Conservation (phyloP, 495 filamentous ascomycete species). For the Amphirosellinia nigrospora region DNA sequence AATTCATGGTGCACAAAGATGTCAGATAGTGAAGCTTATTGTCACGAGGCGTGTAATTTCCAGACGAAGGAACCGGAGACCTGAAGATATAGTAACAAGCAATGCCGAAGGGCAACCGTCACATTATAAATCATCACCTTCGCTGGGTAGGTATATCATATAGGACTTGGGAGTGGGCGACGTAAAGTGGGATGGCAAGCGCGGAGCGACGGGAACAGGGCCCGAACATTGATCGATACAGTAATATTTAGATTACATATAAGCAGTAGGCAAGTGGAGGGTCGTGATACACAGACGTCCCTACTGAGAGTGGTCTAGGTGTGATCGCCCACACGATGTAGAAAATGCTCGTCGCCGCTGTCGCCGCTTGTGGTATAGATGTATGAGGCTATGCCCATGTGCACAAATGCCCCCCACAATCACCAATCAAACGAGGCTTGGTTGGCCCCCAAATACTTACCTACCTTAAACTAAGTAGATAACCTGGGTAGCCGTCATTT, state of each 20-base stretch:
- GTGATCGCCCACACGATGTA: background rate
- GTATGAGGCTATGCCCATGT: background rate
- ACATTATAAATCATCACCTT: conserved; percentile 3
- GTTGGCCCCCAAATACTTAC: conserved; percentile 6
- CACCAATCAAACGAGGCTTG: background rate
- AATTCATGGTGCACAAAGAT: background rate
- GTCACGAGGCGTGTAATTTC: background rate
- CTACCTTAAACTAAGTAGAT: no score
- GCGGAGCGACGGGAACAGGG: background rate
- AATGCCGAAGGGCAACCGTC: background rate
- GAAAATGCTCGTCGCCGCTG: no score
- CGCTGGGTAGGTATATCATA: background rate
- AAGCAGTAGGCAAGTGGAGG: background rate
- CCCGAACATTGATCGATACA: background rate
- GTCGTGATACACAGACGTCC: background rate
- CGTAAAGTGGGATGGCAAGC: background rate
- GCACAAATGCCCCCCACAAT: background rate
- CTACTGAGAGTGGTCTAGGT: background rate
- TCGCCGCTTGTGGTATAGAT: background rate
- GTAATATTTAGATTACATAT: background rate
- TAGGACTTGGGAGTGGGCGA: background rate
- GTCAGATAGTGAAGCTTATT: background rate
- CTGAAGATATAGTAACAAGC: background rate
- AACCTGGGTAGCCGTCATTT: background rate
- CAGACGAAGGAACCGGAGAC: background rate